Evolutionary conservation across 106 monocot genomes (phyloP).

Genomic region (Hemerocallis citrina): DNA sequence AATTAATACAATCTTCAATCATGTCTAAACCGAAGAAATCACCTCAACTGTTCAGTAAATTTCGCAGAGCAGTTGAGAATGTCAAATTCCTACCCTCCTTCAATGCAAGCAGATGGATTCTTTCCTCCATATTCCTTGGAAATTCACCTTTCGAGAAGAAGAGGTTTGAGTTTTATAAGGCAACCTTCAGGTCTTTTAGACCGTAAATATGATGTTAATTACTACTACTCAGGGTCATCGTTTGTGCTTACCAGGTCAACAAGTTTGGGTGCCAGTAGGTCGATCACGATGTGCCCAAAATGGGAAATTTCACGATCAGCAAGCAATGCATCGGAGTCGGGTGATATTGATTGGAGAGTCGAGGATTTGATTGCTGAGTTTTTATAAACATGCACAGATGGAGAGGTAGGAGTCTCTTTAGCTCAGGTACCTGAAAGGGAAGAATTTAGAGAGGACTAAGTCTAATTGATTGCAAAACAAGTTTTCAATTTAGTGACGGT

Average conservation of each 20-base stretch:
- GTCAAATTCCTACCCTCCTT: no score
- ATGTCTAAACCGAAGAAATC: no score
- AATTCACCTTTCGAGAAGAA: no score
- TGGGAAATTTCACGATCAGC: conserved; percentile 13
- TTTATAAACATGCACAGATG: conserved; percentile 34
- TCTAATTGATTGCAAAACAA: no score
- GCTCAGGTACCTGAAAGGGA: conserved; percentile 27
- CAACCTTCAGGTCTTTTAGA: neutral
- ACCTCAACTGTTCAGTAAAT: no score
- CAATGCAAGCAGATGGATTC: no score
- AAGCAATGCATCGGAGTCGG: conserved; percentile 6
- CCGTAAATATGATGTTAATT: conserved; percentile 5
- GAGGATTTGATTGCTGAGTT: conserved; percentile 45
- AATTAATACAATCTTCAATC: no score
- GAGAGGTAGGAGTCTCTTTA: conserved; percentile 50
- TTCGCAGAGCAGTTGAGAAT: no score
- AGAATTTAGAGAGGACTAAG: no score
- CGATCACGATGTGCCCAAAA: neutral
- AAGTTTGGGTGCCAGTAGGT: neutral
- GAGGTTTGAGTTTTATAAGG: no score
- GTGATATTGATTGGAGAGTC: conserved; percentile 42
- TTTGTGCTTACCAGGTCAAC: neutral
- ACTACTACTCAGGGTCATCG: neutral
- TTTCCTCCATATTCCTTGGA: no score
- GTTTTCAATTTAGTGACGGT: no score